Evolutionary conservation across 2,329 filamentous ascomycete species (phyloP).

Genomic region (Aspergillus sojae): DNA sequence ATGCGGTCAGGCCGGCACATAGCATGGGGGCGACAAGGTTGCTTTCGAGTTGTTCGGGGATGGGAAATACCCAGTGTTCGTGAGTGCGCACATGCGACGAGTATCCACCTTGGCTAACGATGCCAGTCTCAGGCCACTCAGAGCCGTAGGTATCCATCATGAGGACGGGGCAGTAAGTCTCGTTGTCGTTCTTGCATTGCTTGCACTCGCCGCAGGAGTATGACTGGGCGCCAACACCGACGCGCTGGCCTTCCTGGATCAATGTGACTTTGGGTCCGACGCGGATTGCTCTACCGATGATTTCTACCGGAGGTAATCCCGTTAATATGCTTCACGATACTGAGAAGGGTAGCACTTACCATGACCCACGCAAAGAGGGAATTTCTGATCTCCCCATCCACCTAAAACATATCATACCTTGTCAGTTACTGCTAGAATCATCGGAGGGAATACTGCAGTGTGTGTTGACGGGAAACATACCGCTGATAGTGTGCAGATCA

Average conservation of each 20-base stretch:
- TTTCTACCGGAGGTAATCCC: constrained; percentile 50
- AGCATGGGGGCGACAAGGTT: constrained; percentile 74
- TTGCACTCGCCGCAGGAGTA: constrained; percentile 67
- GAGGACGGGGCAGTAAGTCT: constrained; percentile 67
- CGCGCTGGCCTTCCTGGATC: constrained; percentile 64
- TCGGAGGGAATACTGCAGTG: neutral
- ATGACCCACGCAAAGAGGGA: constrained; percentile 57
- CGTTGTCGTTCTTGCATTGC: constrained; percentile 67
- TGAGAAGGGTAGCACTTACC: constrained; percentile 30
- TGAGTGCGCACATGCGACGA: constrained; percentile 70
- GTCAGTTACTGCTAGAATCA: constrained; percentile 2
- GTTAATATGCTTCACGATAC: neutral
- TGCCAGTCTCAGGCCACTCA: constrained; percentile 61
- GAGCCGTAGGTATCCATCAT: constrained; percentile 56
- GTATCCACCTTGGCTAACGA: constrained; percentile 69
- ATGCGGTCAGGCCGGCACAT: constrained; percentile 81
- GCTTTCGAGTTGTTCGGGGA: constrained; percentile 69
- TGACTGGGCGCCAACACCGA: constrained; percentile 70
- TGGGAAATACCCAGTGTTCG: constrained; percentile 71
- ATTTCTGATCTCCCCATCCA: constrained; percentile 55
- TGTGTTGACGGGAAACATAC: constrained; percentile 19
- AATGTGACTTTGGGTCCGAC: constrained; percentile 67
- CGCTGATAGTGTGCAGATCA: constrained; percentile 69
- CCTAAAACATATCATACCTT: constrained; percentile 39
- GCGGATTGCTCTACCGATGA: constrained; percentile 68